These are phyloP conservation scores for Piper longum DNA, from an alignment of 164 flowering plant species.

Conservation along the genomic window DNA sequence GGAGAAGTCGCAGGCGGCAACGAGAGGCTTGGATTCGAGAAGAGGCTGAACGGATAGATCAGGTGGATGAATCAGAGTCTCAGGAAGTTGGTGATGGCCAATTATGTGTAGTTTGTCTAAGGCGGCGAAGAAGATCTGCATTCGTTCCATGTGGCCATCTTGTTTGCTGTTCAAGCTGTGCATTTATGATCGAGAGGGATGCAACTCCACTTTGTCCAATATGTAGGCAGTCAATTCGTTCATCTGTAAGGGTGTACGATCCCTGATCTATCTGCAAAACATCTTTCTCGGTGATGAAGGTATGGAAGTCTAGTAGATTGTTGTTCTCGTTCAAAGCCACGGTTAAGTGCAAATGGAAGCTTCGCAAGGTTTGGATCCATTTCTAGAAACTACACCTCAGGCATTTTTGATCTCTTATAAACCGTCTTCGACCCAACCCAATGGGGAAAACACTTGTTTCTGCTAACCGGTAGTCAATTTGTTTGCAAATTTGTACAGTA, in stretches of 20 bases:
- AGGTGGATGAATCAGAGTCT: conserved; percentile 23
- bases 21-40: background rate
- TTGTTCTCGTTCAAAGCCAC: too few species aligned
- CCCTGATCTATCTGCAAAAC: conserved; percentile 19
- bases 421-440: too few species aligned
- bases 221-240: conserved; percentile 55
- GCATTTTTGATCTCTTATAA: too few species aligned
- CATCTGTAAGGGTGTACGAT: conserved; percentile 47
- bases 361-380: too few species aligned
- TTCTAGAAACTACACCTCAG: too few species aligned
- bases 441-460: too few species aligned
- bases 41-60: conserved; percentile 14
- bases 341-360: too few species aligned
- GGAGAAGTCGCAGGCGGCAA: conserved; percentile 39
- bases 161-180: conserved; percentile 75
- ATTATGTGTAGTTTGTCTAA: conserved; percentile 68
- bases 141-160: conserved; percentile 90
- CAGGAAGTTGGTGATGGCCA: conserved; percentile 58
- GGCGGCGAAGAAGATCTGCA: conserved; percentile 56
- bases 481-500: too few species aligned
- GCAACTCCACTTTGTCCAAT: conserved; percentile 68
- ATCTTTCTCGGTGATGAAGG: background rate
- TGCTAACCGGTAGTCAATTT: too few species aligned
- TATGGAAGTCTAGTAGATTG: too few species aligned
- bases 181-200: conserved; percentile 50